Evolutionary conservation across 2,329 filamentous ascomycete species (phyloP).

Genomic region (Dothistroma septosporum): DNA sequence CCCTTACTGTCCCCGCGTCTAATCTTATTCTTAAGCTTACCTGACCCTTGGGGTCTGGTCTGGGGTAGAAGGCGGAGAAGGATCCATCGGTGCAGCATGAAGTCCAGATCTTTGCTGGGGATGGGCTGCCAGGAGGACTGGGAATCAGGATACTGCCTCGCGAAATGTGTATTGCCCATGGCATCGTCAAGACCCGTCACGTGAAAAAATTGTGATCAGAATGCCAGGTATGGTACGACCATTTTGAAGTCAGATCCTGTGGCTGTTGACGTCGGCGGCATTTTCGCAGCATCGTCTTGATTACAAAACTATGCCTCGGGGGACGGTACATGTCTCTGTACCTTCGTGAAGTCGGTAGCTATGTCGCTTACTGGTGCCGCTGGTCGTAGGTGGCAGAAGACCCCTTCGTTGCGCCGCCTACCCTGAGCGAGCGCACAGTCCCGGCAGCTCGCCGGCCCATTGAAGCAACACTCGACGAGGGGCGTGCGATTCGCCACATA

Average conservation of each 20-base stretch:
- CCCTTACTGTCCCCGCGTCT: neutral
- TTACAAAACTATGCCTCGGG: too few relatives aligned
- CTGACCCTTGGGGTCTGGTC: neutral
- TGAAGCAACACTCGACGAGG: neutral
- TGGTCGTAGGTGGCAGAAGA: neutral
- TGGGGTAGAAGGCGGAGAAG: neutral
- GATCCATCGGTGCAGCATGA: neutral
- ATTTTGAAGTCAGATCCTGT: too few relatives aligned
- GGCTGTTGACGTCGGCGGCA: too few relatives aligned
- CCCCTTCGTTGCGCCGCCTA: neutral
- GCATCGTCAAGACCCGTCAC: too few relatives aligned
- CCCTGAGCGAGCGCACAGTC: neutral
- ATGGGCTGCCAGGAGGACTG: neutral
- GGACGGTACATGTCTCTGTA: too few relatives aligned
- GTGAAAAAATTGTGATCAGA: too few relatives aligned
- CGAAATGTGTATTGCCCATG: too few relatives aligned
- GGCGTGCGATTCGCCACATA: neutral
- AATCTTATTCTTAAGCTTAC: constrained; percentile 4
- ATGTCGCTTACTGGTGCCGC: neutral
- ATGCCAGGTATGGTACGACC: too few relatives aligned
- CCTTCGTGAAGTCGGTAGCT: neutral
- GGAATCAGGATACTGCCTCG: too few relatives aligned
- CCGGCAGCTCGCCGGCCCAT: neutral
- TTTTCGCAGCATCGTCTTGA: too few relatives aligned
- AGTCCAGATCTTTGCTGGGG: neutral